Percentiles rank a stretch among this genome's conserved stretches.
phyloP scores from a whole-genome alignment of 75 land plant species.

The Selaginella tamariscina region DNA sequence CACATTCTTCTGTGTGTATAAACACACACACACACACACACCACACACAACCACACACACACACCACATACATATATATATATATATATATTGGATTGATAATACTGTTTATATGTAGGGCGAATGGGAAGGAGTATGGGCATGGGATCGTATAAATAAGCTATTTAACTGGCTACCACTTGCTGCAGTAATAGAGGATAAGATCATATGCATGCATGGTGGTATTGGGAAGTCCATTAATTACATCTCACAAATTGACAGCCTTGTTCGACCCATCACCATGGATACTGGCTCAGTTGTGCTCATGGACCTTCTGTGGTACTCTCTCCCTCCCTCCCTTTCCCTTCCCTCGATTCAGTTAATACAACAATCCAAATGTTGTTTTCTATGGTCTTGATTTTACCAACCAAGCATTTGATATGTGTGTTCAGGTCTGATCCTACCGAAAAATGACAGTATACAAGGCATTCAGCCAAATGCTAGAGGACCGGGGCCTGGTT shows the following conservation, averaged over 20 bases:
- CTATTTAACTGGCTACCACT: constrained; percentile 8
- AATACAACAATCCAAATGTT: background rate
- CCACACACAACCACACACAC: no score
- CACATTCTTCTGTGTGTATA: no score
- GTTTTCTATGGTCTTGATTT: background rate
- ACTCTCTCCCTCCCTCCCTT: no score
- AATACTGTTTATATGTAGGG: background rate
- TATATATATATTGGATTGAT: background rate
- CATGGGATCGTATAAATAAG: constrained; percentile 3
- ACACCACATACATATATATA: no score
- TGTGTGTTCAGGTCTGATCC: constrained; percentile 10
- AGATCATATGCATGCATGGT: constrained; percentile 23
- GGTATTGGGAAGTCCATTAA: constrained; percentile 10
- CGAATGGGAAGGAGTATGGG: constrained; percentile 13
- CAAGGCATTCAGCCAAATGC: constrained; percentile 9
- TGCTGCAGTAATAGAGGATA: constrained; percentile 13
- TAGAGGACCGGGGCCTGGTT: constrained; percentile 28
- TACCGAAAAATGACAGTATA: constrained; percentile 7
- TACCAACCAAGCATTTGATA: background rate
- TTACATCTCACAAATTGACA: background rate
- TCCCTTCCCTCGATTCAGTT: no score
- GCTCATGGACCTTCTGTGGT: constrained; percentile 6
- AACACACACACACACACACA: no score
- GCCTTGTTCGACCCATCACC: background rate
- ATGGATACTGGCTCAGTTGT: constrained; percentile 6